These are phyloP conservation scores for Clarkia xantiana DNA, from an alignment of 345 rosid genomes.

Conservation along the genomic window DNA sequence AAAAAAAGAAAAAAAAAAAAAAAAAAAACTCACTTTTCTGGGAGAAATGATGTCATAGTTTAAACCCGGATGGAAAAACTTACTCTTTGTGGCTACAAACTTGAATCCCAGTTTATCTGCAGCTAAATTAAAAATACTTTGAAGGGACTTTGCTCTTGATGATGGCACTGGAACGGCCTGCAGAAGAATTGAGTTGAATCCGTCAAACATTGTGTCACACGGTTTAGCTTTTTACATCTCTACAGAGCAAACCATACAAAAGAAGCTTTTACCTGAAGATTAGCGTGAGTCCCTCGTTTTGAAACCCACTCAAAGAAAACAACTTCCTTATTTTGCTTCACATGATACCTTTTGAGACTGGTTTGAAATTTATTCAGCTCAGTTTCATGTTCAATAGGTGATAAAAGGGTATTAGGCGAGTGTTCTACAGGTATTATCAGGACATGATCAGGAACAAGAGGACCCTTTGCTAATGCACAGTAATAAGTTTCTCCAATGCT, in stretches of 20 bases:
- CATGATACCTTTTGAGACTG: constrained; percentile 50
- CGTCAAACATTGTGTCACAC: background rate
- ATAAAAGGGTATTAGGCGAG: constrained; percentile 47
- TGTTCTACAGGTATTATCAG: constrained; percentile 65
- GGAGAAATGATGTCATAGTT: background rate
- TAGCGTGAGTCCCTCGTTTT: constrained; percentile 65
- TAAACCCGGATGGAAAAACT: constrained; percentile 12
- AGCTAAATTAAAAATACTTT: constrained; percentile 59
- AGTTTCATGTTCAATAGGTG: constrained; percentile 37
- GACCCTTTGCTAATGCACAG: constrained; percentile 82
- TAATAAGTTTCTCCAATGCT: constrained; percentile 68
- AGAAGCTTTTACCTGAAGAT: constrained; percentile 54
- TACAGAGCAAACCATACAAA: background rate
- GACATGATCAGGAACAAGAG: constrained; percentile 62
- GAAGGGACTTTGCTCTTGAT: constrained; percentile 46
- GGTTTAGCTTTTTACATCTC: background rate
- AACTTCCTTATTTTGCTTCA: constrained; percentile 49
- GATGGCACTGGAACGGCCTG: constrained; percentile 79
- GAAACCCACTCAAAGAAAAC: constrained; percentile 86
- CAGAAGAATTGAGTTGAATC: background rate
- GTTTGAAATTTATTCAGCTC: constrained; percentile 49
- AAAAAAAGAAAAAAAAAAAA: too few relatives aligned
- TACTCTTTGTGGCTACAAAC: constrained; percentile 43
- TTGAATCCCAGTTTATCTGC: constrained; percentile 80
- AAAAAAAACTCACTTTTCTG: background rate